Evolutionary conservation across 73 alveolate species (phyloP), one percentile per base, ranked within the genome.

Genomic region (Blepharisma stoltei): DNA sequence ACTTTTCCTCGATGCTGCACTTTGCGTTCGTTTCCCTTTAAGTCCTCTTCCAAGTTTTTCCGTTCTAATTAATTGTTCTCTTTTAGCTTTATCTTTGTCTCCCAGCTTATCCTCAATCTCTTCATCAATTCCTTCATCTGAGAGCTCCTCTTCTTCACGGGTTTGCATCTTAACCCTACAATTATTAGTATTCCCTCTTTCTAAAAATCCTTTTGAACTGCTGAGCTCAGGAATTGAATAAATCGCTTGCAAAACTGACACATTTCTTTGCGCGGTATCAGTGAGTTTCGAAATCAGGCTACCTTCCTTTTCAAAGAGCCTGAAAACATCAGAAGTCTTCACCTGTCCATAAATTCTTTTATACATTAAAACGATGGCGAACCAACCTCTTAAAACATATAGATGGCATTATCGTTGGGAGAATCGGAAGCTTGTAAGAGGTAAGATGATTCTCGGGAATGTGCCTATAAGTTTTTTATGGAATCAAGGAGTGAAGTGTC

Each of bases 81-180:
- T 60, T 8, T 14, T 25, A 14, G 23, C 18, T 25, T 60, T 60
- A 25, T 60, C 73, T 60, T 25, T 60, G 2, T 8, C 37, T 11
- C 14, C n/a, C 2, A 20, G n/a, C n/a, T 52, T 38, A 14, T n/a
- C 14, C 18, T 60, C 73, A n/a, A 14, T n/a, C 53, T 88, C 94
- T 7, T 60, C 95, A 27, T 89, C 95, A 41, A 71, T 84, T 41
- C 86, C 95, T 14, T 82, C 92, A 54, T 91, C 95, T 45, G 87
- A 60, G 45, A 91, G 84, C 54, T 88, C 95, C 52, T 91, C 97
- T 60, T 90, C 94, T 14, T 89, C 97, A 32, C 78, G 81, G 14
- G 82, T 92, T 27, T 87, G 88, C 48, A 88, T 32, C 48, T 81
- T 77, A 27, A 88, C 97, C 80, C 97, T 88, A 43, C 86, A 83